These are phyloP conservation scores for Pichia paraexigua DNA, from an alignment of 805 yeast genomes.

Conservation along the genomic window DNA sequence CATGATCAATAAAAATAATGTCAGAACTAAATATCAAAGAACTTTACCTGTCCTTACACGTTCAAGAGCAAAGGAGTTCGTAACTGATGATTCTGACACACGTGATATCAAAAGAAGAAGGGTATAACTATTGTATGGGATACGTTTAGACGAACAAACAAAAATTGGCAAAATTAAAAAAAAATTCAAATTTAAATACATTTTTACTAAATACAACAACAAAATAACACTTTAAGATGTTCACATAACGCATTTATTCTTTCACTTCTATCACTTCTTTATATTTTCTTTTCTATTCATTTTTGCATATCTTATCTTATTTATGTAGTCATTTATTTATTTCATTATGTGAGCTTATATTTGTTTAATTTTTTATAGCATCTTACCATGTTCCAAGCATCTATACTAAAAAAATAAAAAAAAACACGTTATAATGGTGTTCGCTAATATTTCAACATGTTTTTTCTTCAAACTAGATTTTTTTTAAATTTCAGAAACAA, in stretches of 20 bases:
- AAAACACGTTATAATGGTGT: too few species aligned
- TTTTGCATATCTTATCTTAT: not conserved
- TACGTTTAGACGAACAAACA: not conserved
- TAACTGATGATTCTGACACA: constrained; percentile 1
- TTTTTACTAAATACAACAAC: not conserved
- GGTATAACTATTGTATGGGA: not conserved
- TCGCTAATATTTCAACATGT: not conserved
- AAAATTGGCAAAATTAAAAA: not conserved
- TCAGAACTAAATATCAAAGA: constrained; percentile 9
- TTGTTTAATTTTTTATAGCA: not conserved
- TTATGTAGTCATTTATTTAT: not conserved
- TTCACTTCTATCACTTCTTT: not conserved
- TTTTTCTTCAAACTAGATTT: too few species aligned
- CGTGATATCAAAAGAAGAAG: not conserved
- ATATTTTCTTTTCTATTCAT: not conserved
- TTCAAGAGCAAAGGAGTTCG: constrained; percentile 10
- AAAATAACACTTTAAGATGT: not conserved
- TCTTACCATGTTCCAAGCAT: not conserved
- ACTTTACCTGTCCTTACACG: constrained; percentile 12
- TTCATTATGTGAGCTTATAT: not conserved
- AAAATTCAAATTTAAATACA: not conserved
- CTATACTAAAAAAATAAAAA: too few species aligned
- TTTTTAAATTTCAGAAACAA: not conserved
- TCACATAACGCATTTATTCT: not conserved
- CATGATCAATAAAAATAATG: not conserved